Evolutionary conservation across 2,329 filamentous ascomycete genomes (phyloP), one percentile per base, ranked within the genome.

Genomic region (Paecilomyces variotii): DNA sequence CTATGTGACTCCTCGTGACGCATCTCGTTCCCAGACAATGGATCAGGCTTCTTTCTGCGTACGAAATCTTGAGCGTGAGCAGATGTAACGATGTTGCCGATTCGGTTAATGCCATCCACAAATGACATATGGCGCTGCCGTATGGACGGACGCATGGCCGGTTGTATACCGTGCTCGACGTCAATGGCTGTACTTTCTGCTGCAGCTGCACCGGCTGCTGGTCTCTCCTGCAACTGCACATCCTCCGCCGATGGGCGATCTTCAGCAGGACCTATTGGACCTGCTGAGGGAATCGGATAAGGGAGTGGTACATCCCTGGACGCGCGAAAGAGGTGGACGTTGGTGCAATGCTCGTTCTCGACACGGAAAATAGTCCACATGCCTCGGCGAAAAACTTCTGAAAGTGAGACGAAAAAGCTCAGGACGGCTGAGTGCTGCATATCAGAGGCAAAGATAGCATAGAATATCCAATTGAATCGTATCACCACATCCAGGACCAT

Each of bases 321-420:
- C 3, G 94, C 94, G 63, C 95, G 91, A 81, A 95, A 95, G 64
- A 90, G 86, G 19, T 86, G 84, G 1, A 99, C 93, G 66, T 97
- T 96, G 57, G 88, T 87, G 75, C 91, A 96, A 75, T 99, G 94
- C 68, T 99, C 94, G 72, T 99, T 99, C 74, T 99, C 94, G 27
- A 99, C 92, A 49, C 94, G 90, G 72, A 99, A 89, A 3, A 97
- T 79, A 0, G 88, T 87, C 94, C 94, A 99, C 70, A 97, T 85
- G 61, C 91, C 92, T 70, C 94, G 81, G 32, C 94, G 85, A n/a
- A 84, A 81, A 25, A 96, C 85, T 72, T 99, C 94, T 7, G 87
- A 84, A 2, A 97, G 77, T 1, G 84, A 82, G 14, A 97, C 84
- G 30, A 89, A 65, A 73, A 97, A 97, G 1, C 90, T 91, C 4